phyloP scores from a whole-genome alignment of 2,329 filamentous ascomycete species.

The Zymoseptoria passerinii region DNA sequence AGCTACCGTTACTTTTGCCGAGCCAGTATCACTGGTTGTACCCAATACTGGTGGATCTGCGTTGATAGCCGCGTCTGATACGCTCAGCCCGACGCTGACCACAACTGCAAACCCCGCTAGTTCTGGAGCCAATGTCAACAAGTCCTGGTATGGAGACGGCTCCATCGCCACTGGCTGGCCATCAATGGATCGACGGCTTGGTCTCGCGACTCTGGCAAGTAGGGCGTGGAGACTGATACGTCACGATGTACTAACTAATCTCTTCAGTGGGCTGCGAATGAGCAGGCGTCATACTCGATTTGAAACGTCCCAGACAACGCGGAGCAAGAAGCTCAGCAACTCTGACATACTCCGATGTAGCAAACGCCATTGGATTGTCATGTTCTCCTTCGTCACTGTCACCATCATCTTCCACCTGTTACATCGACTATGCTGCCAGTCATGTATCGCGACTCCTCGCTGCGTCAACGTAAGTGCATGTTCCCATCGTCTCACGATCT shows the following conservation, averaged over 20 bases:
- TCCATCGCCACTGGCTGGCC: slow-evolving; percentile 33
- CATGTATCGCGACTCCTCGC: slow-evolving; percentile 39
- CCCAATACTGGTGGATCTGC: not conserved
- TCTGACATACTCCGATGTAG: not conserved
- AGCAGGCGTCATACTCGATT: slow-evolving; percentile 30
- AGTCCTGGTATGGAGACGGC: slow-evolving; percentile 30
- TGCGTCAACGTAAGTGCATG: slow-evolving; percentile 5
- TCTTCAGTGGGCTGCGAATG: slow-evolving; percentile 30
- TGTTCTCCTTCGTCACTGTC: not conserved
- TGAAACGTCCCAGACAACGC: slow-evolving; percentile 32
- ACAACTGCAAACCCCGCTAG: not conserved
- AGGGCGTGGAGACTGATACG: not conserved
- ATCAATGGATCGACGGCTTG: slow-evolving; percentile 26
- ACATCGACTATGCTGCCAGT: slow-evolving; percentile 43
- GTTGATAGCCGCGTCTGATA: not conserved
- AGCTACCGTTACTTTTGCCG: not conserved
- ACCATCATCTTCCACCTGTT: slow-evolving; percentile 33
- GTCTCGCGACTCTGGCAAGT: slow-evolving; percentile 30
- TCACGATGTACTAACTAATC: not conserved
- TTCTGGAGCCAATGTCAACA: slow-evolving; percentile 13
- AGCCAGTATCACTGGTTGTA: not conserved
- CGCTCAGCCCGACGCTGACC: not conserved
- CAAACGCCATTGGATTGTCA: not conserved
- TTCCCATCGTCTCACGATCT: not conserved
- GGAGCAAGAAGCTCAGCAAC: slow-evolving; percentile 25